Conservation (phyloP, 1,284 basidiomycete species). For the Grifola frondosa region DNA sequence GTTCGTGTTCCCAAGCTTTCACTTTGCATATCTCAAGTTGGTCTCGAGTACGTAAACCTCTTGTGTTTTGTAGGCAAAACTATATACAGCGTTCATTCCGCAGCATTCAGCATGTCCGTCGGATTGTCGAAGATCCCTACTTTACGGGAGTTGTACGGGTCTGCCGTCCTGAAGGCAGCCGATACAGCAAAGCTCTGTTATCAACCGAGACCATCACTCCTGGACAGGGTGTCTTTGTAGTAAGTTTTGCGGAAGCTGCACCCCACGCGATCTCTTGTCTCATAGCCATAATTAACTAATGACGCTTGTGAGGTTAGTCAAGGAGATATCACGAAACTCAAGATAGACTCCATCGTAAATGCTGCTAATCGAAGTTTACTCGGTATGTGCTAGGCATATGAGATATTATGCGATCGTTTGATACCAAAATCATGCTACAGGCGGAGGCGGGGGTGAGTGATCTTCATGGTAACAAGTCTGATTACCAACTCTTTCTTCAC, state of each 20-base stretch:
- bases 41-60: too few relatives aligned
- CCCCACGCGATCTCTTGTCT: constrained; percentile 5
- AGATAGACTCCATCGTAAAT: constrained; percentile 83
- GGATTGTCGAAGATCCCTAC: constrained; percentile 48
- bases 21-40: too few relatives aligned
- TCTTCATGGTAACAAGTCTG: background rate
- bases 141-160: constrained; percentile 49
- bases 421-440: constrained; percentile 33
- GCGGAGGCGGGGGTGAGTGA: constrained; percentile 66
- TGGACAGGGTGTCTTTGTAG: constrained; percentile 62
- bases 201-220: constrained; percentile 35
- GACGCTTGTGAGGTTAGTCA: constrained; percentile 44
- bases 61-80: too few relatives aligned
- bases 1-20: too few relatives aligned
- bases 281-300: constrained; percentile 6
- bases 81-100: too few relatives aligned
- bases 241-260: constrained; percentile 35
- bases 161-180: constrained; percentile 32
- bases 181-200: constrained; percentile 31
- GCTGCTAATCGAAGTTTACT: constrained; percentile 80
- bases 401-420: constrained; percentile 7
- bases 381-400: constrained; percentile 45
- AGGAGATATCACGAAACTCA: constrained; percentile 75
- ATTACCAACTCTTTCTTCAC: constrained; percentile 3
- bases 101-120: constrained; percentile 37